Percentiles rank a stretch among this genome's conserved stretches.
phyloP scores from a whole-genome alignment of 192 early-diverging fungal genomes.

The Coemansia sp. region DNA sequence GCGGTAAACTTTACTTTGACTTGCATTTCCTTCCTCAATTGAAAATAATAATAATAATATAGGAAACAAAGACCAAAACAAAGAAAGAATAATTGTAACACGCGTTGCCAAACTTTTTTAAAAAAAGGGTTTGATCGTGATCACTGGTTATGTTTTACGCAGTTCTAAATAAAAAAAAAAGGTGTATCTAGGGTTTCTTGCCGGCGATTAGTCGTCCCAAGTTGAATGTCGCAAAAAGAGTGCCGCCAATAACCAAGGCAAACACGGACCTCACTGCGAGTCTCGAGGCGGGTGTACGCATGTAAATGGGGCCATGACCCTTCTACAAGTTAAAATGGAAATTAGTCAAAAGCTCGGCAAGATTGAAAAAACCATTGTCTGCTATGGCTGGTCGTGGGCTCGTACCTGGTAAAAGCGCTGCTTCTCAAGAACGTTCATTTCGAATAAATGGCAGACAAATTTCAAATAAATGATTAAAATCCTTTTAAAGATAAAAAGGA shows the following conservation, averaged over 20 bases:
- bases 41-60: conserved; percentile 10
- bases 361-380: not conserved
- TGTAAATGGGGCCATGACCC: conserved; percentile 45
- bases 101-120: not conserved
- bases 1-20: conserved; percentile 21
- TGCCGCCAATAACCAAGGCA: conserved; percentile 29
- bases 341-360: not conserved
- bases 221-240: conserved; percentile 17
- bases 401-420: conserved; percentile 57
- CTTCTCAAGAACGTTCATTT: conserved; percentile 44
- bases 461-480: not conserved
- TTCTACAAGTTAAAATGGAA: conserved; percentile 13
- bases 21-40: conserved; percentile 1
- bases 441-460: not conserved
- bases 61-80: not conserved
- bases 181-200: conserved; percentile 19
- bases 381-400: not conserved
- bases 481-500: not conserved
- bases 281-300: conserved; percentile 39
- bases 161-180: not conserved
- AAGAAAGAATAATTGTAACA: not conserved
- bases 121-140: too few relatives aligned
- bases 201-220: conserved; percentile 37
- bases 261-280: conserved; percentile 11
- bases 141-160: too few relatives aligned